phyloP scores from a whole-genome alignment of 139 green algal genomes.

The Tetradesmus obliquus region DNA sequence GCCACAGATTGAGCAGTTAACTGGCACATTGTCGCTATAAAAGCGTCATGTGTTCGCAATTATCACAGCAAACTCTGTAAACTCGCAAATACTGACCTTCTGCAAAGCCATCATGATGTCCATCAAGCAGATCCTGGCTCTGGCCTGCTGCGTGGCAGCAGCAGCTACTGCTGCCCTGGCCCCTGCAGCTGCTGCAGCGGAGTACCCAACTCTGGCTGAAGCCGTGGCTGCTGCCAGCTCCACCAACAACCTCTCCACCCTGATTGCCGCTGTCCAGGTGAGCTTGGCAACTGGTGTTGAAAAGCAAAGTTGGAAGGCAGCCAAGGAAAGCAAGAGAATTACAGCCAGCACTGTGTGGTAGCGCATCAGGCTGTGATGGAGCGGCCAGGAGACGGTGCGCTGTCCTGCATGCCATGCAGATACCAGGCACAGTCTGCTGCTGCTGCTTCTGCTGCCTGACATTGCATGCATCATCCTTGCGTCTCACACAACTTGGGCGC shows the following conservation, averaged over 20 bases:
- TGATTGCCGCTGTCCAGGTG: background rate
- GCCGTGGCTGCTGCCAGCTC: background rate
- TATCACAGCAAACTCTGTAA: no score
- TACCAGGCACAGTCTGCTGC: background rate
- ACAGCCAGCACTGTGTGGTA: no score
- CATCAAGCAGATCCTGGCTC: background rate
- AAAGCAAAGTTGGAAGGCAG: background rate
- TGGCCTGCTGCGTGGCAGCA: background rate
- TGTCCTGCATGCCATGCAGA: no score
- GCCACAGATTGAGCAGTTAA: background rate
- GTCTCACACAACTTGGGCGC: background rate
- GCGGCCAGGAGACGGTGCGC: no score
- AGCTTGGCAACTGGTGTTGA: background rate
- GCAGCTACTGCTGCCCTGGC: background rate
- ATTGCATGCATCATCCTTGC: background rate
- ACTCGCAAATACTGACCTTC: background rate
- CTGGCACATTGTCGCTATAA: background rate
- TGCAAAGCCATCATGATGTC: background rate
- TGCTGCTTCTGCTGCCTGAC: background rate
- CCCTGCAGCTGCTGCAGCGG: background rate
- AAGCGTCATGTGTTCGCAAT: background rate
- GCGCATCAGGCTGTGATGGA: no score
- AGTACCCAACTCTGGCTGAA: background rate
- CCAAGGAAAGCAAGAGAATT: no score
- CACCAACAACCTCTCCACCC: background rate